A percentile compares a stretch with the other conserved stretches of the same genome.
Conservation (phyloP, 805 yeast species). For the Jamesozyma gamospora region DNA sequence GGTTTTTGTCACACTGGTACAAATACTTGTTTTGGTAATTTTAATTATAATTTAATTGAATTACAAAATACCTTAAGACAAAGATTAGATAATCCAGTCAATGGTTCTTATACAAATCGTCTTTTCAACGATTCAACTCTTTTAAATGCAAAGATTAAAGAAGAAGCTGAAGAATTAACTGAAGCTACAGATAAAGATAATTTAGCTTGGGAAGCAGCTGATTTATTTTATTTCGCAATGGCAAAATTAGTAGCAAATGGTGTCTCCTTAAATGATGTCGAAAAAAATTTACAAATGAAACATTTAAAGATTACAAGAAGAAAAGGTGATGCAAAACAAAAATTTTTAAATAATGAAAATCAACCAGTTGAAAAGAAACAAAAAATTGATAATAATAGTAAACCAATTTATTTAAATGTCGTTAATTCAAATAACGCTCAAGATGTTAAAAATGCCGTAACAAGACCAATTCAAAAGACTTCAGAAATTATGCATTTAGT, state of each 20-base stretch:
- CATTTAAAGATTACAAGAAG: slow-evolving; percentile 82
- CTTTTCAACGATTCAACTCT: slow-evolving; percentile 69
- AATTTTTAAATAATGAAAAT: slow-evolving; percentile 39
- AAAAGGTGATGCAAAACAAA: slow-evolving; percentile 90
- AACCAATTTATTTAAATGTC: slow-evolving; percentile 20
- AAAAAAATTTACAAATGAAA: slow-evolving; percentile 73
- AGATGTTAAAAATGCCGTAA: slow-evolving; percentile 52
- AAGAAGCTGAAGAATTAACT: slow-evolving; percentile 91
- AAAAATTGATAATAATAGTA: slow-evolving; percentile 8
- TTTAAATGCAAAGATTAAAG: slow-evolving; percentile 78
- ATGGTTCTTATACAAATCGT: slow-evolving; percentile 89
- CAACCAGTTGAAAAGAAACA: slow-evolving; percentile 12
- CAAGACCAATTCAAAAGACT: slow-evolving; percentile 93
- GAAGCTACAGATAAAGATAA: slow-evolving; percentile 66
- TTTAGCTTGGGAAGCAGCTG: slow-evolving; percentile 96
- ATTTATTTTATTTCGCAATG: slow-evolving; percentile 67
- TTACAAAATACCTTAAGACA: slow-evolving; percentile 58
- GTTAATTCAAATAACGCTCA: slow-evolving; percentile 18
- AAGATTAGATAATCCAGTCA: slow-evolving; percentile 61
- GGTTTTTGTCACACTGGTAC: slow-evolving; percentile 87
- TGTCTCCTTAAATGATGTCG: slow-evolving; percentile 71
- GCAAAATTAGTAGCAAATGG: slow-evolving; percentile 69
- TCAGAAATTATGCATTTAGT: slow-evolving; percentile 89
- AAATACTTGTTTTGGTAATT: slow-evolving; percentile 72
- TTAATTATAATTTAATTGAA: slow-evolving; percentile 45